phyloP scores from a whole-genome alignment of 352 stramenopile genomes.

The Pythium utonaiense region DNA sequence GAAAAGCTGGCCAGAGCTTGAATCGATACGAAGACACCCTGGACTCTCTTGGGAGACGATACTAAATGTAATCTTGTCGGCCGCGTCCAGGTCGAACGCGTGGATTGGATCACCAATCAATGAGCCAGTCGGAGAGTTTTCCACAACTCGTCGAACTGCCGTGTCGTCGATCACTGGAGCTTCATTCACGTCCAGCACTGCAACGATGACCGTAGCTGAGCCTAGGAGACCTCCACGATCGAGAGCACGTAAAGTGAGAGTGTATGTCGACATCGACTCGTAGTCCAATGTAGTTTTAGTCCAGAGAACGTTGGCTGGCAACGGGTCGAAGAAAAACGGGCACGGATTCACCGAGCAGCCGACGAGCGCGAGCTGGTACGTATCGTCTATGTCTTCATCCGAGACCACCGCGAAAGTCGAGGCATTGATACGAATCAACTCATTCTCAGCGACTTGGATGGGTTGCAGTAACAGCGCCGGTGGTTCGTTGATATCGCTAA shows the following conservation, averaged over 20 bases:
- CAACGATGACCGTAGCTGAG: conserved; percentile 1
- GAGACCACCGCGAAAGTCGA: conserved; percentile 15
- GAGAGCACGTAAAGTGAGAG: conserved; percentile 12
- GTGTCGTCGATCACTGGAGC: conserved; percentile 28
- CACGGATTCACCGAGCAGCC: conserved; percentile 21
- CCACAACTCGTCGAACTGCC: conserved; percentile 19
- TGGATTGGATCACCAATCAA: conserved; percentile 8
- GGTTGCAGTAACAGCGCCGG: conserved; percentile 16
- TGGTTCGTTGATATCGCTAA: conserved; percentile 23
- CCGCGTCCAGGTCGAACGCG: conserved; percentile 12
- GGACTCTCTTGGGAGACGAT: conserved; percentile 32
- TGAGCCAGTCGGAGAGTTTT: conserved; percentile 32
- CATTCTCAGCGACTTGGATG: conserved; percentile 12
- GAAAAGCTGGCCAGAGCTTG: conserved; percentile 35
- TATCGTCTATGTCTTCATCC: conserved; percentile 20
- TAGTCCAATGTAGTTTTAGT: conserved; percentile 11
- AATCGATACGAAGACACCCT: conserved; percentile 36
- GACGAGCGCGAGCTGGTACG: conserved; percentile 12
- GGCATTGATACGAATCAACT: conserved; percentile 6
- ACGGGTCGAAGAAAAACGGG: conserved; percentile 19
- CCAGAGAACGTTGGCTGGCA: neutral
- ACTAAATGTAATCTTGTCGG: conserved; percentile 20
- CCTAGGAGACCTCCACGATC: conserved; percentile 17
- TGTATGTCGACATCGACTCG: conserved; percentile 15
- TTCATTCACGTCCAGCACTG: conserved; percentile 26